Evolutionary conservation across 129 eudicot species (phyloP).

Genomic region (Lonicera japonica): DNA sequence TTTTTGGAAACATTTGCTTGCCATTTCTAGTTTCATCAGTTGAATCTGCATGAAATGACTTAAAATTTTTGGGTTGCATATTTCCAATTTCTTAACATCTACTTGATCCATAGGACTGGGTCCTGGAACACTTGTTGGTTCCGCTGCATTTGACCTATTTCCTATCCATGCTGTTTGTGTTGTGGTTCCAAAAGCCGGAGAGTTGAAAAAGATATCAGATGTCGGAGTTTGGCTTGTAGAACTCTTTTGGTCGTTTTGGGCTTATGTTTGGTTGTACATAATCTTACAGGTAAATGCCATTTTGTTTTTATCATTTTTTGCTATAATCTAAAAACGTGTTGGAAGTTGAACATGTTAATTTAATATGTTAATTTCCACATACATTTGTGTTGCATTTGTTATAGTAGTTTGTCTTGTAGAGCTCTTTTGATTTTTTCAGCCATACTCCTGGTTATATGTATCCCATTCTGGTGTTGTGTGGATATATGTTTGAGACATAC

Average conservation of each 20-base stretch:
- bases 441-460: background rate
- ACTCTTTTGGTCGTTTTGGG: constrained; percentile 98
- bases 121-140: constrained; percentile 97
- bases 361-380: background rate
- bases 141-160: constrained; percentile 97
- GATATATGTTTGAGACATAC: too few relatives aligned
- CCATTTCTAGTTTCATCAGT: background rate
- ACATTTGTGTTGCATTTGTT: background rate
- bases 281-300: constrained; percentile 53
- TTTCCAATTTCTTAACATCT: constrained; percentile 2
- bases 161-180: constrained; percentile 98
- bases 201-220: constrained; percentile 89
- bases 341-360: background rate
- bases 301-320: background rate
- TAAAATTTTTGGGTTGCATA: background rate
- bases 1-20: background rate
- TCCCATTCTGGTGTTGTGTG: background rate
- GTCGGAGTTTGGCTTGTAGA: constrained; percentile 94
- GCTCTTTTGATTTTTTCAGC: background rate
- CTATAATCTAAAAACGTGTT: background rate
- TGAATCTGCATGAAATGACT: too few relatives aligned
- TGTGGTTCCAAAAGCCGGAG: constrained; percentile 94
- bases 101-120: constrained; percentile 62
- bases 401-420: background rate
- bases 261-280: constrained; percentile 81